Evolutionary conservation across 805 yeast species (phyloP), one percentile per base, ranked within the genome.

Genomic region (Wickerhamiella sergipiensis): DNA sequence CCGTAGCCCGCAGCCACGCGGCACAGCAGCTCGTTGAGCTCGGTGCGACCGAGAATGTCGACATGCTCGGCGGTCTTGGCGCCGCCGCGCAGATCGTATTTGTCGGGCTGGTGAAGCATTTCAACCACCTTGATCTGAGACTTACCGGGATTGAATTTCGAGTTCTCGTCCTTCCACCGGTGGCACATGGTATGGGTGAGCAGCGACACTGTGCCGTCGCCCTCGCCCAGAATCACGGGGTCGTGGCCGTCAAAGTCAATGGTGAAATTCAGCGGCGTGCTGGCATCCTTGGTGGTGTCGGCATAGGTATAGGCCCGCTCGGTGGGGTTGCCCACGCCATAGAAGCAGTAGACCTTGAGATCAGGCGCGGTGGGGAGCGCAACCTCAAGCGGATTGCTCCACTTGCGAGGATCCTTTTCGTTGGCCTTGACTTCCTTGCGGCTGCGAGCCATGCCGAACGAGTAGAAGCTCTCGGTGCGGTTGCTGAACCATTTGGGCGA

Each of bases 31-130:
- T 92, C 98, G 63, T 92, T 92, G 64, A 92, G 71, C 62, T 83
- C 95, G 0, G 97, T 86, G 55, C 95, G 80, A 1, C 98, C 98
- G 46, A 92, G 71, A 46, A 92, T 89, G 64, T 92, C 98, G 26
- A 92, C 98, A 66, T 92, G 98, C 61, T 92, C 98, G 1, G 97
- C 97, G 0, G 97, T 90, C 64, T 84, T 85, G 10, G 96, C 94
- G 13, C 98, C 98, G 23, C 98, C 98, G 57, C 98, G 76, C 33
- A 92, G 85, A 68, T 92, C 98, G 60, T 85, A 88, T 57, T 85
- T 71, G 61, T 86, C 95, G 0, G 98, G 98, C 63, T 89, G 94
- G 61, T 92, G 96, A 60, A 78, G 76, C 71, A 92, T 83, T 67
- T 92, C 98, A 13, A 90, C 95, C 47, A 88, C 74, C 21, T 78